Evolutionary conservation across 1,139 yeast species (phyloP).

Genomic region (Saccharomyces hybrid): DNA sequence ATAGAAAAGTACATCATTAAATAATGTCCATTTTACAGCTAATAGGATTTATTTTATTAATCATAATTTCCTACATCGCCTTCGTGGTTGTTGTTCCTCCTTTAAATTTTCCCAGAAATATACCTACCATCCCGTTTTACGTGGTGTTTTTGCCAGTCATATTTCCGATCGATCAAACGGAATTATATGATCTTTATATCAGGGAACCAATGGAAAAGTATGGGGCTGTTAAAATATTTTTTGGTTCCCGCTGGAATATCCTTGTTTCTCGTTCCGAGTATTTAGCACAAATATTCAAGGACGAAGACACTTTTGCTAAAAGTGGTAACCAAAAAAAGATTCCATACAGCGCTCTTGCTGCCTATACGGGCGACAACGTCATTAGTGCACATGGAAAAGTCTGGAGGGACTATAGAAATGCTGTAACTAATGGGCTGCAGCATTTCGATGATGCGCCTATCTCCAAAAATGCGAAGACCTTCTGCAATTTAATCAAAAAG

Average conservation of each 20-base stretch:
- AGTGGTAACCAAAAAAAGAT: conserved; percentile 57
- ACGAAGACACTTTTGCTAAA: conserved; percentile 46
- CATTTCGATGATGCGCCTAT: conserved; percentile 40
- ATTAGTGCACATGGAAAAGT: conserved; percentile 51
- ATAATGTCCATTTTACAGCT: no score
- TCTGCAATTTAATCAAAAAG: conserved; percentile 25
- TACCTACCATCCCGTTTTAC: conserved; percentile 58
- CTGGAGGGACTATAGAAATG: conserved; percentile 46
- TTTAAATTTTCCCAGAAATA: conserved; percentile 35
- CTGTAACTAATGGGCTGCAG: conserved; percentile 44
- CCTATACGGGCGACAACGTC: conserved; percentile 55
- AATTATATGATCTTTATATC: conserved; percentile 39
- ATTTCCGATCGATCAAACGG: conserved; percentile 43
- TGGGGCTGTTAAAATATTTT: conserved; percentile 56
- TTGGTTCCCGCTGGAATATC: conserved; percentile 59
- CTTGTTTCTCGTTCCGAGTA: conserved; percentile 45
- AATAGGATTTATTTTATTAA: no score
- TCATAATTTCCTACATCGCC: conserved; percentile 3
- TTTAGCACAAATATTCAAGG: conserved; percentile 41
- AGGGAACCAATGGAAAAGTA: conserved; percentile 39
- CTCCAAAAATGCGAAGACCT: conserved; percentile 32
- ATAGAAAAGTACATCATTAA: background rate
- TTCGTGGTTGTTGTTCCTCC: conserved; percentile 32
- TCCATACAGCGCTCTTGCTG: conserved; percentile 48
- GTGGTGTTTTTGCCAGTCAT: conserved; percentile 46